phyloP scores from a whole-genome alignment of 2,329 filamentous ascomycete genomes.

The Coniella vitis region DNA sequence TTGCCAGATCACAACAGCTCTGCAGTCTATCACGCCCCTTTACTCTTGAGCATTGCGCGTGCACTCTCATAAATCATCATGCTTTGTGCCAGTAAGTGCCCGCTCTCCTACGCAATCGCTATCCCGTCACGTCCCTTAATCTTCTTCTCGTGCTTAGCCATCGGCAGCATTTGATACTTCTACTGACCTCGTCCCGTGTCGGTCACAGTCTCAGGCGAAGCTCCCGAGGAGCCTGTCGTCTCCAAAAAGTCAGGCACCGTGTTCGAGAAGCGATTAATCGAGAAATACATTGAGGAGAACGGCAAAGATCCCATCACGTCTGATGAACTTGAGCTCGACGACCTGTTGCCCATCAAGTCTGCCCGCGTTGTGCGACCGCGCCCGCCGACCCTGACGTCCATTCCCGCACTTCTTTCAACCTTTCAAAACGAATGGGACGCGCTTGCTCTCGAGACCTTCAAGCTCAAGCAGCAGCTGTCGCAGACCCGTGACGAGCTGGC shows the following conservation, averaged over 20 bases:
- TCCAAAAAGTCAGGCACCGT: conserved; percentile 91
- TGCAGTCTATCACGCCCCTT: background rate
- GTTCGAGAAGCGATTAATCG: conserved; percentile 91
- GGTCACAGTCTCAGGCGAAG: conserved; percentile 80
- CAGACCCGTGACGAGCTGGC: conserved; percentile 91
- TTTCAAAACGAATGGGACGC: conserved; percentile 99
- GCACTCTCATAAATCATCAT: conserved; percentile 1
- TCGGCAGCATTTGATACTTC: background rate
- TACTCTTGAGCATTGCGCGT: too few relatives aligned
- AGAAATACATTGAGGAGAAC: conserved; percentile 89
- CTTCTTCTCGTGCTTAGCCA: background rate
- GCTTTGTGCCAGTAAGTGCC: conserved; percentile 16
- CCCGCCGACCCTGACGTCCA: conserved; percentile 89
- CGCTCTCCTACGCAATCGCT: too few relatives aligned
- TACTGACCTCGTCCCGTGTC: background rate
- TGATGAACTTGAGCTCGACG: conserved; percentile 74
- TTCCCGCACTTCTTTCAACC: conserved; percentile 84
- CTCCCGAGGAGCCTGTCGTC: conserved; percentile 88
- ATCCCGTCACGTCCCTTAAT: background rate
- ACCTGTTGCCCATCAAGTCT: conserved; percentile 82
- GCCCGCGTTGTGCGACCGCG: conserved; percentile 78
- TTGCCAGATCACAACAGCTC: background rate
- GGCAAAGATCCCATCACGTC: conserved; percentile 87
- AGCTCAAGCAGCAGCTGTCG: conserved; percentile 78
- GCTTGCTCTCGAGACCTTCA: conserved; percentile 84